phyloP scores from a whole-genome alignment of 257 asterid genomes.

The Nicotiana sylvestris region DNA sequence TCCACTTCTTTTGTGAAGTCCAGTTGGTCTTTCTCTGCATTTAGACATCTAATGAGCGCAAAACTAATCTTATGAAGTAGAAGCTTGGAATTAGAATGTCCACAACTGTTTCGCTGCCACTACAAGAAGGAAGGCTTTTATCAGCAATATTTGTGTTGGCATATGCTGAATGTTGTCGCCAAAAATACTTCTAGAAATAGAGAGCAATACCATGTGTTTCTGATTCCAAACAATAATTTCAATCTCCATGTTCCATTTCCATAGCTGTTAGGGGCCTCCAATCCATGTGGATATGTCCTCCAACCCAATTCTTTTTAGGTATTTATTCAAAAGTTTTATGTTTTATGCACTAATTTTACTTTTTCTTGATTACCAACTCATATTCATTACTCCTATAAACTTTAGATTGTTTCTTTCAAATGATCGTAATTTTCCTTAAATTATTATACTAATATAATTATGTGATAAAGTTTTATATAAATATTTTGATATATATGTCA shows the following conservation, averaged over 20 bases:
- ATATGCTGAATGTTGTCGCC: too few relatives aligned
- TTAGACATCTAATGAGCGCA: not conserved
- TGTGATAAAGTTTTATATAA: too few relatives aligned
- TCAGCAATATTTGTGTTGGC: too few relatives aligned
- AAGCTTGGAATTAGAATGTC: not conserved
- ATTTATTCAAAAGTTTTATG: not conserved
- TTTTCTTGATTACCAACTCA: too few relatives aligned
- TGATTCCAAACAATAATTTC: conserved; percentile 18
- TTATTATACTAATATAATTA: too few relatives aligned
- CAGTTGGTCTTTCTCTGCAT: not conserved
- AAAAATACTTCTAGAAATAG: not conserved
- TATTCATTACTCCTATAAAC: too few relatives aligned
- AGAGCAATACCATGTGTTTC: conserved; percentile 14
- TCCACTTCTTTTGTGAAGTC: not conserved
- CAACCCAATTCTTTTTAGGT: too few relatives aligned
- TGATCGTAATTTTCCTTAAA: too few relatives aligned
- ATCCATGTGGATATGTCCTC: not conserved
- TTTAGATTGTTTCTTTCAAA: too few relatives aligned
- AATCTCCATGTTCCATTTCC: not conserved
- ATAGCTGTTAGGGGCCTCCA: not conserved
- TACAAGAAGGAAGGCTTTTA: too few relatives aligned
- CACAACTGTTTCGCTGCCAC: too few relatives aligned
- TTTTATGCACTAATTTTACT: not conserved
- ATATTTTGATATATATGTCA: too few relatives aligned
- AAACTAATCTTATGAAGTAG: not conserved